Evolutionary conservation across 352 stramenopile species (phyloP), one percentile per base, ranked within the genome.

Genomic region (Globisporangium cederbergense): DNA sequence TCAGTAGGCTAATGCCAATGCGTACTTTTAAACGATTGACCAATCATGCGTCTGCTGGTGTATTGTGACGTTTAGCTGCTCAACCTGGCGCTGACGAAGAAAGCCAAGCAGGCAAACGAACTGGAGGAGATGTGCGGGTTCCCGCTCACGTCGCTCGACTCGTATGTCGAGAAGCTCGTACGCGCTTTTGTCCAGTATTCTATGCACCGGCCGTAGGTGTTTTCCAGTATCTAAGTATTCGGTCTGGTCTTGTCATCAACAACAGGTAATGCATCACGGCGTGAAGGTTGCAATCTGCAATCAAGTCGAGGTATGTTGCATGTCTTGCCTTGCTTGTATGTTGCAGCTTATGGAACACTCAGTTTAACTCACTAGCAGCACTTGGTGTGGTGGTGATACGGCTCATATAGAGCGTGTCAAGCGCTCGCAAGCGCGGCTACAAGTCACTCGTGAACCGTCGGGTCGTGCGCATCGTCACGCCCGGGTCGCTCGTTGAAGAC

Each of bases 251-350:
- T n/a, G n/a, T n/a, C n/a, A n/a, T n/a, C n/a, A n/a, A n/a, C n/a
- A n/a, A n/a, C 46, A 90, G 81, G 81, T 91, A 46, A 91, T 90
- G 76, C 85, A 93, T 62, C 85, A 93, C 62, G 85, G 85, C 7
- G 72, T 90, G 1, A 93, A 91, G 66, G 82, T 93, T n/a, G 85
- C 85, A 2, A 87, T 93, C 49, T 93, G 85, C 61, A 91, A 91
- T 64, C 85, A 93, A 74, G 71, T 89, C 8, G 83, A 93, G 75
- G 82, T 47, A 7, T 45, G 40, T n/a, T 90, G 42, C 34, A 9
- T 40, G 34, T 8, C 2, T 40, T 42, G 66, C 22, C 5, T n/a
- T 45, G 14, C 16, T 11, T 47, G 42, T 47, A 47, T 47, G 42
- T 6, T 47, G 42, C 14, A 47, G 4, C 4, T n/a, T 46, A 46